Base-by-base conservation (phyloP, 2,329 filamentous ascomycete species). In the Colletotrichum limetticola region DNA sequence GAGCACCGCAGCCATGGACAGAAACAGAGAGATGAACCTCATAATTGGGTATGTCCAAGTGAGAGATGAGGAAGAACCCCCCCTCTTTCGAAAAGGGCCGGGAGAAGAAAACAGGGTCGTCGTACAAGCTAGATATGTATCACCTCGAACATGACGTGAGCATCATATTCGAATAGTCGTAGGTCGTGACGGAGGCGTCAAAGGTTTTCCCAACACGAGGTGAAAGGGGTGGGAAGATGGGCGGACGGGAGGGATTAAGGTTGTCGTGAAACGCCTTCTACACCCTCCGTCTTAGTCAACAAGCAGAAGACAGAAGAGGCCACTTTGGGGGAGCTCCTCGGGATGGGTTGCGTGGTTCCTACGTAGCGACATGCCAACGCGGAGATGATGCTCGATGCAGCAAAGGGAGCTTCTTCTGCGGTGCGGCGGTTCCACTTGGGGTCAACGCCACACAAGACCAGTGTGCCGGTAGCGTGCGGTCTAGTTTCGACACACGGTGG, bases 301-400 rank as follows among this genome's bases (percentile, higher is more conserved):
- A 52, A 58, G 35, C 16, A 67, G 22, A 61, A 46, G 58, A 60
- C 22, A 16, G 9, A 60, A 24, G 28, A 35, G 55, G 56, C 56
- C 32, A 66, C 56, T 67, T 71, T 63, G 68, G 68, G 37, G 37
- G 37, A 42, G 37, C 37, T 19, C 37, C 37, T 42, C 37, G 37
- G 37, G 37, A 42, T 19, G 37, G 68, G 26, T 22, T 42, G 37
- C 52, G 64, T 58, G 64, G 49, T 68, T 32, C 30, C 60, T 16
- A 35, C 28, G 42, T 63, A 72, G 66, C 69, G 59, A 69, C 59
- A 55, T 69, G 59, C 53, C 70, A 69, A 55, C 59, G 59, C 70
- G 70, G 70, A 72, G 70, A 72, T 72, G 66, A 64, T 69, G 53
- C 70, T 72, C 11, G 66, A 72, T 72, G 42, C 37, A 60, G 70